Conservation (phyloP, 2,329 filamentous ascomycete species). For the Rhynchosporium graminicola region DNA sequence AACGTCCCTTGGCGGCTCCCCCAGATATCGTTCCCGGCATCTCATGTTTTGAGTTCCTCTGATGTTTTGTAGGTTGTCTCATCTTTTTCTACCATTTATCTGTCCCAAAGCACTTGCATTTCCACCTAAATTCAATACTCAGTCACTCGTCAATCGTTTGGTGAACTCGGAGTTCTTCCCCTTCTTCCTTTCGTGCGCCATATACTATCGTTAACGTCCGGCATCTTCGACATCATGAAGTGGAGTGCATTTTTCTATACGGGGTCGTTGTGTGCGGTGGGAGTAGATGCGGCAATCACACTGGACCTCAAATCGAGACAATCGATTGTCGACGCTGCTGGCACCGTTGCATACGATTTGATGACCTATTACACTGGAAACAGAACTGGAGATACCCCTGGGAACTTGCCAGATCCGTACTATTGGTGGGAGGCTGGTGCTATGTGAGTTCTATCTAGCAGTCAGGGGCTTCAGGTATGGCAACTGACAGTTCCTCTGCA, state of each 20-base stretch:
- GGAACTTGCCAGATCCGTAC: slow-evolving; percentile 54
- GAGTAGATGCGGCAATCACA: slow-evolving; percentile 30
- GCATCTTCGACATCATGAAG: slow-evolving; percentile 21
- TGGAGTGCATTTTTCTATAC: slow-evolving; percentile 12
- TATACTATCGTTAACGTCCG: background rate
- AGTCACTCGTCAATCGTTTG: slow-evolving; percentile 1
- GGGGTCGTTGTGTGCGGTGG: slow-evolving; percentile 28
- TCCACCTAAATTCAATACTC: background rate
- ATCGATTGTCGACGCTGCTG: slow-evolving; percentile 39
- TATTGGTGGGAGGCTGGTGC: slow-evolving; percentile 70
- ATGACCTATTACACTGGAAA: slow-evolving; percentile 56
- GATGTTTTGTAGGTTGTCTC: slow-evolving; percentile 5
- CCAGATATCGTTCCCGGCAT: slow-evolving; percentile 14
- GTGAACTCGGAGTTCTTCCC: background rate
- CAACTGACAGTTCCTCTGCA: slow-evolving; percentile 56
- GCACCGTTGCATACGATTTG: slow-evolving; percentile 48
- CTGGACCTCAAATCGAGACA: slow-evolving; percentile 32
- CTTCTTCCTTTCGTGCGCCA: background rate
- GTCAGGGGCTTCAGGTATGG: background rate
- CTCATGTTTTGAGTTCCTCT: slow-evolving; percentile 11
- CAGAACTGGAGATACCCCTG: slow-evolving; percentile 50
- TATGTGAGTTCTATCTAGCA: slow-evolving; percentile 47
- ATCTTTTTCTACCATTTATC: slow-evolving; percentile 12
- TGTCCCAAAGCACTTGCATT: background rate
- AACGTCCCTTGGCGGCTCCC: slow-evolving; percentile 18